phyloP scores from a whole-genome alignment of 495 filamentous ascomycete genomes.

The Neurospora africana region DNA sequence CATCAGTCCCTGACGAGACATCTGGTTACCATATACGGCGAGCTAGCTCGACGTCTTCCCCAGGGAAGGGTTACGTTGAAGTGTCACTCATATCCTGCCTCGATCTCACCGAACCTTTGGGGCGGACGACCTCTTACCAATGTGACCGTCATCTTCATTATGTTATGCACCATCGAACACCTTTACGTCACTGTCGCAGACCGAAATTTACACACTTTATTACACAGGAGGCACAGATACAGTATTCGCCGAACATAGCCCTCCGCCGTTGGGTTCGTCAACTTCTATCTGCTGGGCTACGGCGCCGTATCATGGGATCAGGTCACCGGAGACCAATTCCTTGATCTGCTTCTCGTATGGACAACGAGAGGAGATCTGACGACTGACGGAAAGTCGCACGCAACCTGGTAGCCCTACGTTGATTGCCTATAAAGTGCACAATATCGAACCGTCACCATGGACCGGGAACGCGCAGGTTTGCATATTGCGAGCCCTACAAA shows the following conservation, averaged over 20 bases:
- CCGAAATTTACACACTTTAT: neutral
- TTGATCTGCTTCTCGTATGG: neutral
- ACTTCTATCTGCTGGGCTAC: neutral
- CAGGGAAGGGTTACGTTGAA: neutral
- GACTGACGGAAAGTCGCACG: neutral
- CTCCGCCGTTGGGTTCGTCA: neutral
- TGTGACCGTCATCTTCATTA: neutral
- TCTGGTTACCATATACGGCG: neutral
- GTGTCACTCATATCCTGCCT: neutral
- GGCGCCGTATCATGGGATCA: neutral
- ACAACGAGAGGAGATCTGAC: neutral
- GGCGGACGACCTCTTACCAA: neutral
- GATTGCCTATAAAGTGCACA: neutral
- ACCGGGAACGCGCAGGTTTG: neutral
- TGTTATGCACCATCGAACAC: neutral
- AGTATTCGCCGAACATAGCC: neutral
- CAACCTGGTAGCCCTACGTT: neutral
- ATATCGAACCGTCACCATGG: neutral
- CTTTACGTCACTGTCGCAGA: neutral
- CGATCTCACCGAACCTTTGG: neutral
- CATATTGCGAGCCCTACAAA: neutral
- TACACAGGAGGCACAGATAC: neutral
- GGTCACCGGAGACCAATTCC: neutral
- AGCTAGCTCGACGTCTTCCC: neutral
- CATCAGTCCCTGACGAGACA: neutral